A percentile compares a stretch with the other conserved stretches of the same genome.
phyloP scores from a whole-genome alignment of 2,329 filamentous ascomycete genomes.

The Ceratocystis smalleyi region DNA sequence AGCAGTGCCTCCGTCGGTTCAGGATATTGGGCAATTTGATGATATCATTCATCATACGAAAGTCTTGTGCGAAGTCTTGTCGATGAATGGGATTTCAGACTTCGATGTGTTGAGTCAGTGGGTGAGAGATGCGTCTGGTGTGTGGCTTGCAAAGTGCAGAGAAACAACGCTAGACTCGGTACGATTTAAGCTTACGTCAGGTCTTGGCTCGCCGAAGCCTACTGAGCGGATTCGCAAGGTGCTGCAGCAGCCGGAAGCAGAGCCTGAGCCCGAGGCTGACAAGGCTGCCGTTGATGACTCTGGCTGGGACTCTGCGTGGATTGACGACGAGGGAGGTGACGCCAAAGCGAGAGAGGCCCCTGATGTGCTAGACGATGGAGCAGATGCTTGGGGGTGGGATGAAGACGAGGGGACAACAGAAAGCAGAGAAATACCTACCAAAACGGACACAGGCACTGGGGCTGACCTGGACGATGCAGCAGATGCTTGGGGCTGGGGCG shows the following conservation, averaged over 20 bases:
- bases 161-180: slow-evolving; percentile 65
- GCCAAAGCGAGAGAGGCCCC: slow-evolving; percentile 19
- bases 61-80: slow-evolving; percentile 48
- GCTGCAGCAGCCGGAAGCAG: slow-evolving; percentile 49
- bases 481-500: slow-evolving; percentile 80
- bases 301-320: slow-evolving; percentile 73
- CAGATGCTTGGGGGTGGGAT: slow-evolving; percentile 74
- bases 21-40: slow-evolving; percentile 57
- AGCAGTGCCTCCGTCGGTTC: slow-evolving; percentile 58
- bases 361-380: slow-evolving; percentile 27
- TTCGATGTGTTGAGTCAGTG: slow-evolving; percentile 56
- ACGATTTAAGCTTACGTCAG: slow-evolving; percentile 50
- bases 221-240: slow-evolving; percentile 80
- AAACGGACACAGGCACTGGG: slow-evolving; percentile 10
- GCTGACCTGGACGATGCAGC: slow-evolving; percentile 33
- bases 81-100: slow-evolving; percentile 45
- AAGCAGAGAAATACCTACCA: slow-evolving; percentile 16
- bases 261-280: slow-evolving; percentile 23
- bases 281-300: slow-evolving; percentile 29
- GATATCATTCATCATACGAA: slow-evolving; percentile 48
- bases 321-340: slow-evolving; percentile 37
- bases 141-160: slow-evolving; percentile 74
- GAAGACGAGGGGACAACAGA: slow-evolving; percentile 40
- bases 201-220: slow-evolving; percentile 46
- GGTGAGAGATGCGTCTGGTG: slow-evolving; percentile 61